A percentile compares a stretch with the other conserved stretches of the same genome.
Evolutionary conservation across 805 yeast genomes (phyloP).

Genomic region (Ogataea neopini): DNA sequence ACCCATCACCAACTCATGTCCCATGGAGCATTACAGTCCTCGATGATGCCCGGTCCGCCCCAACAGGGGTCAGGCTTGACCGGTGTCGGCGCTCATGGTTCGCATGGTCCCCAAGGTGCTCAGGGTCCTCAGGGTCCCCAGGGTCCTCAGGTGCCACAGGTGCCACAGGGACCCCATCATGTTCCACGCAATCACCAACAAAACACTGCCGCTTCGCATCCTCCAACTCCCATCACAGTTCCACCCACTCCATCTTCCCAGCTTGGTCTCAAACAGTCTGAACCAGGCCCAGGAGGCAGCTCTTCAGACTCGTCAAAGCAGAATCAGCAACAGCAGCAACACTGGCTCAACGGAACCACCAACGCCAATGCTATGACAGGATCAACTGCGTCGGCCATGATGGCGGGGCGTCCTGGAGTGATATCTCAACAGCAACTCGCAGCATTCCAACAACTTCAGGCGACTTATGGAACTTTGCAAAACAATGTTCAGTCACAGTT

Average conservation of each 20-base stretch:
- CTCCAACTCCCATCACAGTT: conserved; percentile 23
- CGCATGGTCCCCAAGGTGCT: neutral
- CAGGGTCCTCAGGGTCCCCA: neutral
- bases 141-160: conserved; percentile 2
- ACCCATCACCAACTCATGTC: conserved; percentile 14
- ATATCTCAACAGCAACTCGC: conserved; percentile 28
- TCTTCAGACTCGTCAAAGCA: conserved; percentile 8
- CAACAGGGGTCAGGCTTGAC: conserved; percentile 7
- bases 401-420: conserved; percentile 29
- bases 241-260: conserved; percentile 21
- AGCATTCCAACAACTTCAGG: conserved; percentile 32
- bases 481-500: conserved; percentile 25
- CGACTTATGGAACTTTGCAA: conserved; percentile 33
- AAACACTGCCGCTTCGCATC: conserved; percentile 11
- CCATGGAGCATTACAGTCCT: conserved; percentile 12
- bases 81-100: neutral
- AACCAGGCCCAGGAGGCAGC: conserved; percentile 1
- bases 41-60: conserved; percentile 7
- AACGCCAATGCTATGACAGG: conserved; percentile 25
- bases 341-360: conserved; percentile 14
- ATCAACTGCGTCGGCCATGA: conserved; percentile 30
- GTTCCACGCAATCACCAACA: conserved; percentile 1
- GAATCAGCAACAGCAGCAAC: conserved; percentile 27
- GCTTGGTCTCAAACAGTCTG: conserved; percentile 1
- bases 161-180: neutral